Evolutionary conservation across 2,329 filamentous ascomycete species (phyloP).

Genomic region (Botrytis tulipae): DNA sequence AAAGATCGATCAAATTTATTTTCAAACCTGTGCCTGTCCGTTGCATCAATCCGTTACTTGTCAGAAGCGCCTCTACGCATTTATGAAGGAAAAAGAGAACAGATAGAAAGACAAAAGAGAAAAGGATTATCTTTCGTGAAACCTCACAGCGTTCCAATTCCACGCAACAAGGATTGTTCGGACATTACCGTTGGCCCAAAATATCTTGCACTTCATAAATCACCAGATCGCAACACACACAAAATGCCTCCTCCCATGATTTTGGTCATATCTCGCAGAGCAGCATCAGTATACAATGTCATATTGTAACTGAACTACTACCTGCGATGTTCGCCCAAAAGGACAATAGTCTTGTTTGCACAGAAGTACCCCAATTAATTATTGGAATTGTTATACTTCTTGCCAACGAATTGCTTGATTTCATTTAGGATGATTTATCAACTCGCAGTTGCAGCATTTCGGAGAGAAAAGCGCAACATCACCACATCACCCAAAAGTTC

Average conservation of each 20-base stretch:
- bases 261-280: slow-evolving; percentile 31
- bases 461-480: slow-evolving; percentile 29
- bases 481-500: slow-evolving; percentile 21
- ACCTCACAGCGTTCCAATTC: slow-evolving; percentile 28
- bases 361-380: background rate
- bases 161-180: slow-evolving; percentile 36
- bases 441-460: slow-evolving; percentile 21
- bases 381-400: slow-evolving; percentile 5
- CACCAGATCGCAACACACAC: slow-evolving; percentile 37
- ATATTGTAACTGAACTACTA: slow-evolving; percentile 22
- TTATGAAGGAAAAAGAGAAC: background rate
- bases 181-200: slow-evolving; percentile 29
- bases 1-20: slow-evolving; percentile 16
- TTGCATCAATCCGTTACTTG: slow-evolving; percentile 13
- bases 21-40: slow-evolving; percentile 19
- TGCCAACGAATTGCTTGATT: slow-evolving; percentile 4
- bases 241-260: slow-evolving; percentile 30
- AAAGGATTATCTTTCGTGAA: slow-evolving; percentile 29
- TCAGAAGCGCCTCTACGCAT: slow-evolving; percentile 15
- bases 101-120: background rate
- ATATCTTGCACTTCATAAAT: slow-evolving; percentile 26
- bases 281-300: slow-evolving; percentile 20
- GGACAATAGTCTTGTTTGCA: background rate
- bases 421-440: background rate
- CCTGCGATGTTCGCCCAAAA: slow-evolving; percentile 29